Conservation (phyloP, 768 basidiomycete species). For the Boletus sp. region DNA sequence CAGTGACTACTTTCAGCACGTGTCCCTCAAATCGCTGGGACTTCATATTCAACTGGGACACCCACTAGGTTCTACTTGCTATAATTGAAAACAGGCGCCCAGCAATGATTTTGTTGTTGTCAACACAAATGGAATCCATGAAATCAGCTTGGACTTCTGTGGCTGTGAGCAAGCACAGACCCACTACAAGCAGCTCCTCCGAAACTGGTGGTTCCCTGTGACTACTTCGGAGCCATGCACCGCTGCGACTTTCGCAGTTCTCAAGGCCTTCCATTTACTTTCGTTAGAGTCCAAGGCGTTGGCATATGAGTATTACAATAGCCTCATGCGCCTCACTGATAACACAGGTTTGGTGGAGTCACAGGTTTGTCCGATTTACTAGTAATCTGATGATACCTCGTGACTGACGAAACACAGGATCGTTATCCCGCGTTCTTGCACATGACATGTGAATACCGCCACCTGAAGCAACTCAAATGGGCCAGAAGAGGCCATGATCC, state of each 20-base stretch:
- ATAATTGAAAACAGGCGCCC: not conserved
- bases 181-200: not conserved
- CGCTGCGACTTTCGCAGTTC: not conserved
- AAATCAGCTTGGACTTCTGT: not conserved
- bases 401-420: not conserved
- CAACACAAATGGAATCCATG: not conserved
- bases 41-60: conserved; percentile 3
- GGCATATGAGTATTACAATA: not conserved
- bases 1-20: not conserved
- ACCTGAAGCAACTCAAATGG: conserved; percentile 1
- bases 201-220: not conserved
- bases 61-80: not conserved
- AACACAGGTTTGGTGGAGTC: not conserved
- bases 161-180: not conserved
- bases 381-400: no score
- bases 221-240: not conserved
- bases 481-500: not conserved
- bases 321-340: not conserved
- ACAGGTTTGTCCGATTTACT: no score
- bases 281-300: not conserved
- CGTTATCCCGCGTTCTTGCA: not conserved
- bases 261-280: conserved; percentile 1
- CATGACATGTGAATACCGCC: not conserved
- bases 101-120: not conserved
- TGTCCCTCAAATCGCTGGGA: not conserved